These are phyloP conservation scores for Chytridium lagenaria DNA, from an alignment of 371 early-diverging fungal genomes.

Conservation along the genomic window DNA sequence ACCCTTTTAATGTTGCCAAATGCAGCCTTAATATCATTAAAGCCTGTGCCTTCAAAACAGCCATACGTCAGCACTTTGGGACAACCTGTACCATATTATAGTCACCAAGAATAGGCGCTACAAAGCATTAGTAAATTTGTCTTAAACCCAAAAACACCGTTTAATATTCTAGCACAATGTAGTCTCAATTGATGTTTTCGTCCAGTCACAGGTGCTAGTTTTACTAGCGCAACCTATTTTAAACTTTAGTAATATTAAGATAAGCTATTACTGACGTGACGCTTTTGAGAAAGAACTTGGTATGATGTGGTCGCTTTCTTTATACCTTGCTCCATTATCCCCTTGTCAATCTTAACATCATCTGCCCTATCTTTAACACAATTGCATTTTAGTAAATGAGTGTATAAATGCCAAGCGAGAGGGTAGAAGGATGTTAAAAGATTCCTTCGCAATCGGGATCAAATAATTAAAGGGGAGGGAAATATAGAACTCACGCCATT, in stretches of 20 bases:
- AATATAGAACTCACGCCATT: conserved; percentile 53
- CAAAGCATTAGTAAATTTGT: neutral
- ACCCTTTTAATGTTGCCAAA: conserved; percentile 31
- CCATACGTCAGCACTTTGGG: conserved; percentile 38
- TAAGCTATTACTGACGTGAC: conserved; percentile 16
- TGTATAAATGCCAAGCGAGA: too few species aligned
- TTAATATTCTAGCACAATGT: conserved; percentile 59
- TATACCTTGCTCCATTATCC: conserved; percentile 13
- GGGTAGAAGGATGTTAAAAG: neutral
- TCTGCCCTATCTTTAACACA: neutral
- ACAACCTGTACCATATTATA: conserved; percentile 54
- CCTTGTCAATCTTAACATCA: neutral
- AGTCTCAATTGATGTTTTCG: conserved; percentile 82
- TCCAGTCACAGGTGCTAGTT: conserved; percentile 72
- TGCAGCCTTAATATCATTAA: conserved; percentile 22
- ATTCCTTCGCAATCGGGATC: neutral
- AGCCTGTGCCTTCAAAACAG: too few species aligned
- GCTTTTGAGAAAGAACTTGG: conserved; percentile 21
- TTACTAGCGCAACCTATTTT: conserved; percentile 49
- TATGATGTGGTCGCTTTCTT: conserved; percentile 45
- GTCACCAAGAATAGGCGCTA: conserved; percentile 61
- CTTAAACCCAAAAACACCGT: conserved; percentile 25
- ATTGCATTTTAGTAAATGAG: neutral
- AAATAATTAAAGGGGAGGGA: neutral
- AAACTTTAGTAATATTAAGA: neutral